phyloP scores from a whole-genome alignment of 2,329 filamentous ascomycete species.

The Alternaria conjuncta region DNA sequence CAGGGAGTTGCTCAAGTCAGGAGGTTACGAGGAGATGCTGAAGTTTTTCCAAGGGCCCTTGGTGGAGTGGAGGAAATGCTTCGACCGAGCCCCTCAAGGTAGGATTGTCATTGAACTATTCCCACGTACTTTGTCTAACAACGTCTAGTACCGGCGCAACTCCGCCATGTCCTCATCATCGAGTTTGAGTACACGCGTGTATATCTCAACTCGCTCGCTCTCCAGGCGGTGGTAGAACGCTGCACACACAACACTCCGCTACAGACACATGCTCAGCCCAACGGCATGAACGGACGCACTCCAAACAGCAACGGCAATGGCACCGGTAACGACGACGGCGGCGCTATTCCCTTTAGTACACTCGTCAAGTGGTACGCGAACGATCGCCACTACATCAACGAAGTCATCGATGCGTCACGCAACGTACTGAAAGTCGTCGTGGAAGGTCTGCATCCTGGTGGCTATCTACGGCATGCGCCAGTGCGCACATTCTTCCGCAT shows the following conservation, averaged over 20 bases:
- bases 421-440: conserved; percentile 80
- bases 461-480: conserved; percentile 81
- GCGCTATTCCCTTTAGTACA: conserved; percentile 54
- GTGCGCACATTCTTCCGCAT: conserved; percentile 87
- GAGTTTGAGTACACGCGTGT: conserved; percentile 96
- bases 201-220: conserved; percentile 90
- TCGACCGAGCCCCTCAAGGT: conserved; percentile 72
- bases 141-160: conserved; percentile 59
- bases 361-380: conserved; percentile 61
- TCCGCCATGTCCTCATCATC: conserved; percentile 81
- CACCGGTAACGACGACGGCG: conserved; percentile 42
- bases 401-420: conserved; percentile 78
- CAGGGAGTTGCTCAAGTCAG: conserved; percentile 84
- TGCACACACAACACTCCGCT: conserved; percentile 75
- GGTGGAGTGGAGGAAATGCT: conserved; percentile 78
- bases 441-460: conserved; percentile 74
- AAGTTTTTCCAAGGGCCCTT: conserved; percentile 82
- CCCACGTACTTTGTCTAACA: conserved; percentile 22
- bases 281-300: conserved; percentile 25
- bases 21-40: conserved; percentile 80
- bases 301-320: conserved; percentile 39
- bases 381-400: conserved; percentile 67
- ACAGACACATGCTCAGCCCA: conserved; percentile 42
- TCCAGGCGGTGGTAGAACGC: conserved; percentile 93
- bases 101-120: not conserved